Conservation (phyloP, 1,139 yeast species). For the Geotrichum cucujoidarum region DNA sequence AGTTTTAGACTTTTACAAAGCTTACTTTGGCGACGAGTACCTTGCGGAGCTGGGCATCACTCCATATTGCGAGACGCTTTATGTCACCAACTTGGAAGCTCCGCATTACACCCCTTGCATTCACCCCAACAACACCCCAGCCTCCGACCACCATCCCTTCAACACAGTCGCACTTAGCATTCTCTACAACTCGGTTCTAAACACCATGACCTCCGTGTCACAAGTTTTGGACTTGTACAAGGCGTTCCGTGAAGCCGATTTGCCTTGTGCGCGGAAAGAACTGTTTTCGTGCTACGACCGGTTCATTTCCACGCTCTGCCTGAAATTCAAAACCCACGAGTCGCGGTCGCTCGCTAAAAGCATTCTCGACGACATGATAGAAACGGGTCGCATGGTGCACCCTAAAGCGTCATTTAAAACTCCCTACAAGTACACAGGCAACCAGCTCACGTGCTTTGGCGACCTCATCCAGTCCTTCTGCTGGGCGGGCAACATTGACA, state of each 20-base stretch:
- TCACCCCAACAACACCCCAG: not conserved
- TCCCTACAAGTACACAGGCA: slow-evolving; percentile 6
- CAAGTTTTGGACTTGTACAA: slow-evolving; percentile 10
- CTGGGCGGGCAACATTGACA: slow-evolving; percentile 3
- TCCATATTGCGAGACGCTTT: slow-evolving; percentile 6
- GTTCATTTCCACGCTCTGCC: slow-evolving; percentile 10
- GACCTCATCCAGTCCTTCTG: slow-evolving; percentile 2
- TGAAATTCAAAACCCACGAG: slow-evolving; percentile 6
- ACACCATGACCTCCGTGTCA: not conserved
- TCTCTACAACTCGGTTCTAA: slow-evolving; percentile 10
- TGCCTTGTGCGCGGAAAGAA: not conserved
- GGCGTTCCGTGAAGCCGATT: slow-evolving; percentile 6
- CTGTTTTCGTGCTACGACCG: slow-evolving; percentile 9
- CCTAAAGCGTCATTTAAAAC: not conserved
- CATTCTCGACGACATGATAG: slow-evolving; percentile 8
- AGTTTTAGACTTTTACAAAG: slow-evolving; percentile 23
- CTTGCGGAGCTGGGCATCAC: slow-evolving; percentile 19
- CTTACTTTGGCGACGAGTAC: slow-evolving; percentile 14
- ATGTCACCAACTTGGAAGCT: slow-evolving; percentile 8
- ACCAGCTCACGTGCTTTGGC: not conserved
- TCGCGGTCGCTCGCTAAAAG: slow-evolving; percentile 11
- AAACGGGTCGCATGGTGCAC: not conserved
- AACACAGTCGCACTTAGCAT: slow-evolving; percentile 16
- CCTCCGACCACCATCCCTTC: slow-evolving; percentile 1
- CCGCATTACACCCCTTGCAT: slow-evolving; percentile 11